phyloP scores from a whole-genome alignment of 139 green algal species.

The Zygnema circumcarinatum region DNA sequence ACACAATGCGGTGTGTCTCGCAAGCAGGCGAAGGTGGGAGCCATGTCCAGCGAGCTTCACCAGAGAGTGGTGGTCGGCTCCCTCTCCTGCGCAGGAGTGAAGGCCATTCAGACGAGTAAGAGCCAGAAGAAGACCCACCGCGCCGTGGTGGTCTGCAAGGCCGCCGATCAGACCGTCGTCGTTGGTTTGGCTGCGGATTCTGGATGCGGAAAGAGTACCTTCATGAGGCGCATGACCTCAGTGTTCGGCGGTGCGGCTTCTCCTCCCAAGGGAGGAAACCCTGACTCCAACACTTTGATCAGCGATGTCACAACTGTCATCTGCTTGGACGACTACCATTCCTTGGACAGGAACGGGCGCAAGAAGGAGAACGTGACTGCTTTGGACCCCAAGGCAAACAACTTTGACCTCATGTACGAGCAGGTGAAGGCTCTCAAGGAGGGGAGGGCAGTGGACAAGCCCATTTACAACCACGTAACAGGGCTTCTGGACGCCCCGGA shows the following conservation, averaged over 20 bases:
- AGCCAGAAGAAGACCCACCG: not conserved
- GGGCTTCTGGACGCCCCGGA: constrained; percentile 95
- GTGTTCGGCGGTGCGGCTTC: constrained; percentile 93
- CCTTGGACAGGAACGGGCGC: constrained; percentile 90
- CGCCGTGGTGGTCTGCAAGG: constrained; percentile 56
- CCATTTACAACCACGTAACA: constrained; percentile 99
- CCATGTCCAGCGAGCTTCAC: constrained; percentile 15
- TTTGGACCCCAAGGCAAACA: constrained; percentile 90
- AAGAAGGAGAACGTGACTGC: constrained; percentile 91
- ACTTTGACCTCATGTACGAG: constrained; percentile 99
- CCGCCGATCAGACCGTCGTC: constrained; percentile 78
- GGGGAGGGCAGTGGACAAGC: constrained; percentile 96
- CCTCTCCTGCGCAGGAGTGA: not conserved
- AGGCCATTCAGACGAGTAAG: not conserved
- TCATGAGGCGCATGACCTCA: constrained; percentile 98
- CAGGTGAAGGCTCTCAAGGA: constrained; percentile 96
- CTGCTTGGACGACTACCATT: constrained; percentile 99
- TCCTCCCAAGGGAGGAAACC: constrained; percentile 84
- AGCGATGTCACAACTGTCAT: constrained; percentile 98
- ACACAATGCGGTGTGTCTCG: not conserved
- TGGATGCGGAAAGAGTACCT: constrained; percentile 99
- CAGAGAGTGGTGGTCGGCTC: not conserved
- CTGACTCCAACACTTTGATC: constrained; percentile 98
- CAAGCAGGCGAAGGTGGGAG: not conserved
- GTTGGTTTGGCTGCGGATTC: constrained; percentile 98